Percentiles rank a stretch among this genome's conserved stretches.
phyloP scores from a whole-genome alignment of 768 basidiomycete genomes.

The Termitomyces sp. region DNA sequence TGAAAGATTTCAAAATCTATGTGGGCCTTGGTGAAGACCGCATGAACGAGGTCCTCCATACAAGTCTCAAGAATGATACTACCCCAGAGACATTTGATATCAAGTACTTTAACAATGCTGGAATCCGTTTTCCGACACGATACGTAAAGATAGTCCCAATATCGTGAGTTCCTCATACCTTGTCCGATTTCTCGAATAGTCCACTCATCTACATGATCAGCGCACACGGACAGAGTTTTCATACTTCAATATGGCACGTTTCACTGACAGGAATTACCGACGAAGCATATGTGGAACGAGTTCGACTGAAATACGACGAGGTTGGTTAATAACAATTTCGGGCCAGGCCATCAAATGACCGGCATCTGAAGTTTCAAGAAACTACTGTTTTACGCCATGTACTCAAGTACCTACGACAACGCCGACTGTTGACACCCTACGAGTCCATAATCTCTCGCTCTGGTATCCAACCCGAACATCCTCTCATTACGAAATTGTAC shows the following conservation, averaged over 20 bases:
- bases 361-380: slow-evolving; percentile 57
- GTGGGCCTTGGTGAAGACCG: slow-evolving; percentile 62
- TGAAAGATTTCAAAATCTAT: slow-evolving; percentile 78
- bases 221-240: slow-evolving; percentile 69
- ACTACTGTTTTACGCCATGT: slow-evolving; percentile 61
- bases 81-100: slow-evolving; percentile 63
- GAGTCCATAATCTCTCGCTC: slow-evolving; percentile 54
- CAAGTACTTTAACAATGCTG: slow-evolving; percentile 51
- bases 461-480: slow-evolving; percentile 62
- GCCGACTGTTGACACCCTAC: slow-evolving; percentile 66
- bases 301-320: slow-evolving; percentile 56
- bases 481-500: slow-evolving; percentile 64
- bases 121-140: slow-evolving; percentile 58
- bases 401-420: slow-evolving; percentile 74
- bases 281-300: slow-evolving; percentile 50
- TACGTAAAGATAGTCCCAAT: slow-evolving; percentile 76
- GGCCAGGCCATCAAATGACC: slow-evolving; percentile 9
- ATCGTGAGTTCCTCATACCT: slow-evolving; percentile 44
- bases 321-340: slow-evolving; percentile 34
- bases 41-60: slow-evolving; percentile 65
- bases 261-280: slow-evolving; percentile 59
- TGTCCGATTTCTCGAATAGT: background rate
- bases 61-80: slow-evolving; percentile 63
- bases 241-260: slow-evolving; percentile 79
- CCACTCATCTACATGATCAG: slow-evolving; percentile 29